Evolutionary conservation across 1,139 yeast genomes (phyloP).

Genomic region (Yamadazyma taylorii): DNA sequence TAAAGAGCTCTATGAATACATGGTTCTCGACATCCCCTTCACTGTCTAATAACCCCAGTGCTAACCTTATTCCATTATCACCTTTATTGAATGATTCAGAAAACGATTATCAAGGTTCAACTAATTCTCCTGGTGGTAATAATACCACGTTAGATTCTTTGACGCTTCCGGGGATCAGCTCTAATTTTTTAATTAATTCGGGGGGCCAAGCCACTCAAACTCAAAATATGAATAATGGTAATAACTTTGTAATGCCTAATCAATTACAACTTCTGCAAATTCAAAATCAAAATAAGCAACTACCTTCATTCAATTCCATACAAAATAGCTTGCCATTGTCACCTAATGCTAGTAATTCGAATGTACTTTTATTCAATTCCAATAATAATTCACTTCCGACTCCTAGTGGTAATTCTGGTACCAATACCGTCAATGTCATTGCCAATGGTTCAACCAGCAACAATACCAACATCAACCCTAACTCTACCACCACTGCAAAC

Average conservation of each 20-base stretch:
- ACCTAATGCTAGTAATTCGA: conserved; percentile 14
- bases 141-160: conserved; percentile 11
- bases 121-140: conserved; percentile 8
- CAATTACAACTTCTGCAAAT: conserved; percentile 23
- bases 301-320: conserved; percentile 40
- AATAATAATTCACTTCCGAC: conserved; percentile 1
- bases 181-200: conserved; percentile 5
- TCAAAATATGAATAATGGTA: background rate
- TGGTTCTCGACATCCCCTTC: conserved; percentile 13
- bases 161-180: conserved; percentile 16
- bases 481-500: background rate
- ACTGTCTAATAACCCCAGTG: conserved; percentile 10
- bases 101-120: conserved; percentile 20
- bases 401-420: background rate
- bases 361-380: background rate
- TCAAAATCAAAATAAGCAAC: conserved; percentile 33
- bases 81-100: conserved; percentile 39
- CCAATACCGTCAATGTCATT: too few relatives aligned
- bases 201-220: conserved; percentile 1
- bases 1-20: conserved; percentile 3
- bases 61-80: conserved; percentile 35
- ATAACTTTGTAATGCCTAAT: conserved; percentile 16
- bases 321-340: conserved; percentile 34
- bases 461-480: conserved; percentile 1
- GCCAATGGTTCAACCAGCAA: too few relatives aligned